These are phyloP conservation scores for Rhynchospora pubera DNA, from an alignment of 176 grass and related monocot species.

Conservation along the genomic window DNA sequence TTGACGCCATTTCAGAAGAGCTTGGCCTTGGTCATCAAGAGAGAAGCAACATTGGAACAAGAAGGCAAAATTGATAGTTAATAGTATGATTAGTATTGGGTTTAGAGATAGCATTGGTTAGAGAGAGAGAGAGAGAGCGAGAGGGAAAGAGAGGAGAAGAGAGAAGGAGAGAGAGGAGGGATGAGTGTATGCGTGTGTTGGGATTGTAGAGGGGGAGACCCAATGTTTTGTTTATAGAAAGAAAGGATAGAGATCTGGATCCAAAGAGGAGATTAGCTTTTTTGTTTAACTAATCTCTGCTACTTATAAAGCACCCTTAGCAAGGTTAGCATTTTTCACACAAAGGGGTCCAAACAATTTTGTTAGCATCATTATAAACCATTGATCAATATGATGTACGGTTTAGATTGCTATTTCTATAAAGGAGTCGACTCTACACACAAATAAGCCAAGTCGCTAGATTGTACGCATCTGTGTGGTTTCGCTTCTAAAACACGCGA, in stretches of 20 bases:
- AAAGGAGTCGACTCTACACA: too few relatives aligned
- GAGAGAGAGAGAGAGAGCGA: not conserved
- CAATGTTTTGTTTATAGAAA: slow-evolving; percentile 92
- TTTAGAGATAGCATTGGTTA: slow-evolving; percentile 22
- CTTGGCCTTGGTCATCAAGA: slow-evolving; percentile 57
- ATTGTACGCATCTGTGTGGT: too few relatives aligned
- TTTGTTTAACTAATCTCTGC: slow-evolving; percentile 40
- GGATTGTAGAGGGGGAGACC: slow-evolving; percentile 69
- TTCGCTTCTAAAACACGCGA: too few relatives aligned
- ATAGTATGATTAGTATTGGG: slow-evolving; percentile 18
- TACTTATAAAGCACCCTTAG: too few relatives aligned
- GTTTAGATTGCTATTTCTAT: too few relatives aligned
- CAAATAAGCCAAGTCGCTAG: too few relatives aligned
- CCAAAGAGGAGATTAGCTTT: slow-evolving; percentile 33
- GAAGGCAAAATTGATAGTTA: slow-evolving; percentile 15
- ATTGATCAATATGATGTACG: too few relatives aligned
- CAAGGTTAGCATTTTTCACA: too few relatives aligned
- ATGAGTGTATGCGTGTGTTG: slow-evolving; percentile 47
- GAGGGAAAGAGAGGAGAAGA: slow-evolving; percentile 4
- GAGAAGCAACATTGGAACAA: slow-evolving; percentile 31
- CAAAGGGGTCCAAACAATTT: too few relatives aligned
- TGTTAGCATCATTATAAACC: too few relatives aligned
- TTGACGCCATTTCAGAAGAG: slow-evolving; percentile 69
- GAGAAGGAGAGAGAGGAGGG: not conserved
- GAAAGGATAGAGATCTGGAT: slow-evolving; percentile 93